These are phyloP conservation scores for Candida glaebosa DNA, from an alignment of 805 yeast genomes.

Conservation along the genomic window DNA sequence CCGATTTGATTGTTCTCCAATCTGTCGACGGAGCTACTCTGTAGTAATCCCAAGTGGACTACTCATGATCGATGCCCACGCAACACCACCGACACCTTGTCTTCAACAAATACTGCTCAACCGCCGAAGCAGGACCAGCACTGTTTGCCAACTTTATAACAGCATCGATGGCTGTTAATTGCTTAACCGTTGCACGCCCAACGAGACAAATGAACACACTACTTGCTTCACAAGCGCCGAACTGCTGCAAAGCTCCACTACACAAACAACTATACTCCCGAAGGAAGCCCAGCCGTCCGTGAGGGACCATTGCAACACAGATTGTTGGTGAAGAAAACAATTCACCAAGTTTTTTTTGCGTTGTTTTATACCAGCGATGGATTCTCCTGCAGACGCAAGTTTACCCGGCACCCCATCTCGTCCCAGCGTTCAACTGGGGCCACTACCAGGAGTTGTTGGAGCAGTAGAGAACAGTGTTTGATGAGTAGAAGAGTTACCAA, in stretches of 20 bases:
- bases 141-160: conserved; percentile 19
- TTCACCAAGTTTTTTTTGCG: no score
- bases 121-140: conserved; percentile 44
- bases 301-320: conserved; percentile 53
- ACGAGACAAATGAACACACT: conserved; percentile 16
- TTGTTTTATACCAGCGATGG: conserved; percentile 6
- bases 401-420: conserved; percentile 9
- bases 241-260: conserved; percentile 45
- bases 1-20: conserved; percentile 69
- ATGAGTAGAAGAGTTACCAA: conserved; percentile 34
- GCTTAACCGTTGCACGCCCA: conserved; percentile 11
- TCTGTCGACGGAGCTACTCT: conserved; percentile 98
- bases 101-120: conserved; percentile 45
- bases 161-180: conserved; percentile 14
- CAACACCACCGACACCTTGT: conserved; percentile 19
- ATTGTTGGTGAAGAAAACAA: conserved; percentile 33
- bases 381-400: conserved; percentile 1
- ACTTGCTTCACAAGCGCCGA: conserved; percentile 77
- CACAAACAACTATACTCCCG: conserved; percentile 29
- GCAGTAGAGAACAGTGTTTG: no score
- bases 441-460: no score
- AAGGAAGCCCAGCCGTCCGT: conserved; percentile 26
- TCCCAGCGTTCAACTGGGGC: neutral
- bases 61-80: conserved; percentile 9
- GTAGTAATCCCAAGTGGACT: conserved; percentile 45